Percentiles rank a stretch among this genome's conserved stretches.
Conservation (phyloP, 805 yeast genomes). For the Ogataea ganodermae region DNA sequence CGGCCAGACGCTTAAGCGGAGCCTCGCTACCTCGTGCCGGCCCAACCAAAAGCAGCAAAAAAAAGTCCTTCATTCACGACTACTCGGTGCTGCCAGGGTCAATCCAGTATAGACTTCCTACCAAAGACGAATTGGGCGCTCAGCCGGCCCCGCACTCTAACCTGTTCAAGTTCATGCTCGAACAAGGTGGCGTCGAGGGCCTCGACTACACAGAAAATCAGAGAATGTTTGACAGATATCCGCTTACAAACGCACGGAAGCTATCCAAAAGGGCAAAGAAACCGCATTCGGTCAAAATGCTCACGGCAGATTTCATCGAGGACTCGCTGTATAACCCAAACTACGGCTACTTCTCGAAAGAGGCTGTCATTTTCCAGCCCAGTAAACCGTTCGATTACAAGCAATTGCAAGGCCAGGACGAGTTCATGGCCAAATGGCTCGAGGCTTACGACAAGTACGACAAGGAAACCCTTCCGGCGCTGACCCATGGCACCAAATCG, state of each 20-base stretch:
- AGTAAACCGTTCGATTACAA: constrained; percentile 64
- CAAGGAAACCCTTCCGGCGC: constrained; percentile 25
- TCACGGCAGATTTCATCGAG: constrained; percentile 78
- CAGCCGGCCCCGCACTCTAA: constrained; percentile 27
- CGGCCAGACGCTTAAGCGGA: neutral
- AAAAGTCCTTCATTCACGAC: constrained; percentile 34
- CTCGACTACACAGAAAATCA: constrained; percentile 36
- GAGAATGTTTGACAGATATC: constrained; percentile 43
- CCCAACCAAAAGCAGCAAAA: constrained; percentile 5
- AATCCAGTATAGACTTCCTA: constrained; percentile 34
- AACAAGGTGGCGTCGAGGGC: constrained; percentile 40
- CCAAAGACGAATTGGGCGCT: constrained; percentile 21
- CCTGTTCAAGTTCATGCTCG: constrained; percentile 28
- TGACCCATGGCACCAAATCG: constrained; percentile 21
- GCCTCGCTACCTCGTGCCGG: neutral
- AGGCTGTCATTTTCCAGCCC: constrained; percentile 75
- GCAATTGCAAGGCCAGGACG: constrained; percentile 61
- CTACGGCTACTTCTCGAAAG: constrained; percentile 80
- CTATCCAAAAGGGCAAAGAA: constrained; percentile 43
- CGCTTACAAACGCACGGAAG: constrained; percentile 40
- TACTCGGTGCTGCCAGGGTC: constrained; percentile 35
- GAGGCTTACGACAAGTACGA: constrained; percentile 59
- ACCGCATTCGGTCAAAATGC: constrained; percentile 68
- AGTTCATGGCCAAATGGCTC: constrained; percentile 69
- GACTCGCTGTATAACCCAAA: constrained; percentile 79